Conservation (phyloP, 305 asterid genomes). For the Fraxinus nigra region DNA sequence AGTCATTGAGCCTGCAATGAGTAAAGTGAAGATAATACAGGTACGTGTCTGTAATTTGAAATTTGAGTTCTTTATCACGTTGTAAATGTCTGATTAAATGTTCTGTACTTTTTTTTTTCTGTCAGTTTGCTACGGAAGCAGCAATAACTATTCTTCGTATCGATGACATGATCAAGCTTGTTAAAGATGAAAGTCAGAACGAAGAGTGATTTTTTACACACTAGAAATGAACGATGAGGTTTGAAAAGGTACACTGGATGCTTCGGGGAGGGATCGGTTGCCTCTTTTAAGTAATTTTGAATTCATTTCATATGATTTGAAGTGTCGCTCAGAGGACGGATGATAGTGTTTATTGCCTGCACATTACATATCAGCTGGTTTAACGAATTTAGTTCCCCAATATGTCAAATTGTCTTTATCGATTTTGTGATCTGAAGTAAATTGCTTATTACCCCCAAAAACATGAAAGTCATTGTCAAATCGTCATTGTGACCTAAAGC, state of each 20-base stretch:
- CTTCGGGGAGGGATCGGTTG: background rate
- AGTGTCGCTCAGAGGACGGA: background rate
- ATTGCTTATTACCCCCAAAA: background rate
- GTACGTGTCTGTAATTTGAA: constrained; percentile 28
- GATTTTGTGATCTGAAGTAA: background rate
- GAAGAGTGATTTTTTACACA: constrained; percentile 20
- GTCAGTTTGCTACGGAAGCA: constrained; percentile 98
- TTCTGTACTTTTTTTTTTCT: background rate
- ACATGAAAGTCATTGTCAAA: background rate
- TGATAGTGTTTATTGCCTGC: background rate
- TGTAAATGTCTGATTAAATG: background rate
- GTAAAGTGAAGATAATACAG: constrained; percentile 97
- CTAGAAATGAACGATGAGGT: background rate
- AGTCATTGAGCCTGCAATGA: constrained; percentile 96
- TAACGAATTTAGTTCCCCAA: background rate
- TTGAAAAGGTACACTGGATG: background rate
- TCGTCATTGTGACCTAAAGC: background rate
- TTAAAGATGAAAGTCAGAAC: constrained; percentile 75
- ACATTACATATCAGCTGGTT: background rate
- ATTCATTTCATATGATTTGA: background rate
- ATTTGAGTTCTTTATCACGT: background rate
- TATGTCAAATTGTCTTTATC: background rate
- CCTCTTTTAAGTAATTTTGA: background rate
- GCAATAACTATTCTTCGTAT: constrained; percentile 95
- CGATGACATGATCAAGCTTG: constrained; percentile 92